These are phyloP conservation scores for Athelia psychrophila DNA, from an alignment of 1,284 basidiomycete genomes.

Conservation along the genomic window DNA sequence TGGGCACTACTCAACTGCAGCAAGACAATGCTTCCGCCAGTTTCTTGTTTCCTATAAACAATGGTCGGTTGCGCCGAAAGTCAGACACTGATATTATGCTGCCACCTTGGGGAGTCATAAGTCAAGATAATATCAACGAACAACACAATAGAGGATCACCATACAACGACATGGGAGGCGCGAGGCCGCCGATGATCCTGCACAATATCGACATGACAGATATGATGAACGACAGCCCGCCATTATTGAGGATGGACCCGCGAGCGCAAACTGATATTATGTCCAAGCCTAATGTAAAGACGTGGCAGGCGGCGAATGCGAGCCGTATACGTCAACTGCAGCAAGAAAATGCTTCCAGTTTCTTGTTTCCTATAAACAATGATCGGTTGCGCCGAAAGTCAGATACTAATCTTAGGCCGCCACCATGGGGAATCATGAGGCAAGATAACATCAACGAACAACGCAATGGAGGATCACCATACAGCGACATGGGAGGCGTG, in stretches of 20 bases:
- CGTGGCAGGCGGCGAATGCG: too few species aligned
- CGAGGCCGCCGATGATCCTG: too few species aligned
- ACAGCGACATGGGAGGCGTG: conserved; percentile 26
- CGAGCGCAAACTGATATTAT: too few species aligned
- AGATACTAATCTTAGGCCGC: conserved; percentile 56
- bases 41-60: conserved; percentile 28
- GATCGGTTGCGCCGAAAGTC: conserved; percentile 55
- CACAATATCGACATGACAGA: conserved; percentile 24
- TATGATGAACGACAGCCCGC: too few species aligned
- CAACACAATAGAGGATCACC: conserved; percentile 48
- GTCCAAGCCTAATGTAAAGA: too few species aligned
- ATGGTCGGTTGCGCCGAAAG: conserved; percentile 50
- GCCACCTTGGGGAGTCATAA: conserved; percentile 47
- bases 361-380: conserved; percentile 30
- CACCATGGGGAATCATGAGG: conserved; percentile 45
- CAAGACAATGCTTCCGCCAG: conserved; percentile 35
- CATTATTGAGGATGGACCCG: too few species aligned
- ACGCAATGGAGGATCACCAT: conserved; percentile 15
- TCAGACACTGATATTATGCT: conserved; percentile 59
- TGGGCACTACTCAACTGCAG: conserved; percentile 21
- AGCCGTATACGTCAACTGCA: too few species aligned
- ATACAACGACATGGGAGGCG: conserved; percentile 27
- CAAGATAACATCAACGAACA: conserved; percentile 31
- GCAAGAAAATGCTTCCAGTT: conserved; percentile 34
- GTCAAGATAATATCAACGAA: conserved; percentile 30